Evolutionary conservation across 1,284 basidiomycete species (phyloP), one percentile per base, ranked within the genome.

Genomic region (Ceratorhiza oryzae-sativae): DNA sequence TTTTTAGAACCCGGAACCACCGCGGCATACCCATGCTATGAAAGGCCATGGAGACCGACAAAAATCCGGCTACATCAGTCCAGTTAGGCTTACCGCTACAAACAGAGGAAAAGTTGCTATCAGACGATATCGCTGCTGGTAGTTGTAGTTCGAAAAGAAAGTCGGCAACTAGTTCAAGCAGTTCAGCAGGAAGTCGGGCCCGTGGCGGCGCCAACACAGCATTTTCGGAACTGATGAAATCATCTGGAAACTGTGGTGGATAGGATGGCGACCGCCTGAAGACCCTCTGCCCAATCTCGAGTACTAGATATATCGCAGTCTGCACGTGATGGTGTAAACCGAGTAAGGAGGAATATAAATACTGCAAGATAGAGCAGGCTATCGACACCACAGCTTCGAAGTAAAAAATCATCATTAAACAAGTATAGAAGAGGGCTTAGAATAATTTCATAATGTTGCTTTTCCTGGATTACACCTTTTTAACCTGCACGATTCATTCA

Each of bases 11-110:
- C 34, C 23, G 51, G 34, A 45, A 20, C 65, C 65, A 70, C 13
- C 65, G 62, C 18, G 23, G n/a, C 39, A 70, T 70, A 27, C 53
- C 53, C 18, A 58, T 45, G 6, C 23, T 45, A 41, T 58, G 65
- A 6, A 70, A 20, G 8, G 55, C n/a, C 18, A 10, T 5, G 5
- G 65, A 70, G 18, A 53, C 53, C 3, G 23, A 20, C 53, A 70
- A 46, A 25, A 70, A 70, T 2, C 65, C 65, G 3, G 53, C 65
- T 8, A 70, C 41, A 13, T 34, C 41, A 2, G 4, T 41, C 65
- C 65, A 70, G 5, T n/a, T 13, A 39, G 41, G 65, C 30, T 70
- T 70, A 8, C 3, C 12, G 3, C 51, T 46, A 34, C 51, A 70
- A 6, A 68, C 45, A 15, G 41, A 25, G 3, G n/a, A 3, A 6